Conservation (phyloP, 2,329 filamentous ascomycete genomes). For the Cladosporium sp. region DNA sequence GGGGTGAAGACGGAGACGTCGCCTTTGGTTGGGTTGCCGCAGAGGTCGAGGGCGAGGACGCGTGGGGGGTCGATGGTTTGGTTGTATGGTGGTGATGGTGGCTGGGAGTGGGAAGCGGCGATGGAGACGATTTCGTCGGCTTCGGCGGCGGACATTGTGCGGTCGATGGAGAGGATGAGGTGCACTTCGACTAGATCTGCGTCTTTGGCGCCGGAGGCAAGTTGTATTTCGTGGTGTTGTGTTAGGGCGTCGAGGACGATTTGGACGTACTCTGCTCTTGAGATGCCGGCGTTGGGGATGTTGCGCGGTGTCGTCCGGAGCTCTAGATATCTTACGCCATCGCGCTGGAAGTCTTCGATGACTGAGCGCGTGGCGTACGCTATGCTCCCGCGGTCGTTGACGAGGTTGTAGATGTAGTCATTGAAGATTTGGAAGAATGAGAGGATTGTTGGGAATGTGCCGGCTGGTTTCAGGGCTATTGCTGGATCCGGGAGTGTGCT, state of each 20-base stretch:
- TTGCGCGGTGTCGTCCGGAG: conserved; percentile 76
- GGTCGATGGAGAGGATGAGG: conserved; percentile 75
- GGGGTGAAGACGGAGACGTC: conserved; percentile 62
- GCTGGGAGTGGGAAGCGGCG: conserved; percentile 47
- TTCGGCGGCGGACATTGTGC: conserved; percentile 60
- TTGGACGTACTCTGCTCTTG: conserved; percentile 65
- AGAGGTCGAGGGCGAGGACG: conserved; percentile 76
- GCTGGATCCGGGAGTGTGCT: conserved; percentile 58
- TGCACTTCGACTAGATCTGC: conserved; percentile 56
- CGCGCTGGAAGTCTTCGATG: conserved; percentile 64
- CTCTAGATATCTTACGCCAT: conserved; percentile 77
- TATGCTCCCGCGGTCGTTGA: conserved; percentile 59
- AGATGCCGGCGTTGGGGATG: conserved; percentile 56
- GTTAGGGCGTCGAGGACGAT: conserved; percentile 66
- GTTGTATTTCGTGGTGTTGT: conserved; percentile 3
- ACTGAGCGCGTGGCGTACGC: conserved; percentile 66
- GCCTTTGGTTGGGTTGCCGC: conserved; percentile 70
- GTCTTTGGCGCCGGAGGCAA: conserved; percentile 24
- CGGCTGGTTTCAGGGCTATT: conserved; percentile 67
- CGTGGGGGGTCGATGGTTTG: conserved; percentile 40
- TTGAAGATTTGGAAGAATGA: conserved; percentile 80
- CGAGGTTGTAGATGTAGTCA: conserved; percentile 75
- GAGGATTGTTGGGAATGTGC: conserved; percentile 29
- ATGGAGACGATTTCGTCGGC: conserved; percentile 67
- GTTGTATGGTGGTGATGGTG: not conserved